Percentiles rank a stretch among this genome's conserved stretches.
Conservation (phyloP, 345 rosid genomes). For the Acer negundo region DNA sequence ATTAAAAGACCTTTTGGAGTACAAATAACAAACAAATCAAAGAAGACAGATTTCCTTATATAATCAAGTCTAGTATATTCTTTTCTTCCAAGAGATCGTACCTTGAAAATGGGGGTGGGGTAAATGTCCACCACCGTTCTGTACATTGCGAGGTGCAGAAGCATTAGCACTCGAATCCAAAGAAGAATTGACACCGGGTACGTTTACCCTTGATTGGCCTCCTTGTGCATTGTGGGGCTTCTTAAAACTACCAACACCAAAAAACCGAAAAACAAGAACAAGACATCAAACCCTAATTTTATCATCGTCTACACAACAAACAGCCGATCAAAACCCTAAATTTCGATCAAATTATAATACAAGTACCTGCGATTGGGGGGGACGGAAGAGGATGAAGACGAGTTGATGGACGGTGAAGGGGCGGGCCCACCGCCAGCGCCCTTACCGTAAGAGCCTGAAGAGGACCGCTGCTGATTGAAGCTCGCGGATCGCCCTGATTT, state of each 20-base stretch:
- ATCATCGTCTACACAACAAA: background rate
- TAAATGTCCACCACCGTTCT: conserved; percentile 58
- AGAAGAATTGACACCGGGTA: conserved; percentile 39
- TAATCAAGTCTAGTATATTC: background rate
- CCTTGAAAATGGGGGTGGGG: conserved; percentile 64
- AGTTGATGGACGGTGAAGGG: conserved; percentile 60
- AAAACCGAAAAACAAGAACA: background rate
- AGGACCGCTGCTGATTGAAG: conserved; percentile 69
- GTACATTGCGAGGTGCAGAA: conserved; percentile 41
- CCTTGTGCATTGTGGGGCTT: conserved; percentile 74
- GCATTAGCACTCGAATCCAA: conserved; percentile 40
- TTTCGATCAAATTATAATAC: background rate
- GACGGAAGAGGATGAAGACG: conserved; percentile 38
- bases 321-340: background rate
- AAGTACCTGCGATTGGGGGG: conserved; percentile 67
- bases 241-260: conserved; percentile 52
- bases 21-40: background rate
- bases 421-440: conserved; percentile 74
- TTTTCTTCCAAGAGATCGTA: conserved; percentile 24
- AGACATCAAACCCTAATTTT: conserved; percentile 17
- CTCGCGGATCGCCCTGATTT: conserved; percentile 76
- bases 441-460: conserved; percentile 64
- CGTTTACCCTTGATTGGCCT: conserved; percentile 62
- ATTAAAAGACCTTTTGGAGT: background rate
- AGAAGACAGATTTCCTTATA: background rate